A percentile compares a stretch with the other conserved stretches of the same genome.
Conservation (phyloP, 805 yeast species). For the Wickerhamomyces rabaulensis region DNA sequence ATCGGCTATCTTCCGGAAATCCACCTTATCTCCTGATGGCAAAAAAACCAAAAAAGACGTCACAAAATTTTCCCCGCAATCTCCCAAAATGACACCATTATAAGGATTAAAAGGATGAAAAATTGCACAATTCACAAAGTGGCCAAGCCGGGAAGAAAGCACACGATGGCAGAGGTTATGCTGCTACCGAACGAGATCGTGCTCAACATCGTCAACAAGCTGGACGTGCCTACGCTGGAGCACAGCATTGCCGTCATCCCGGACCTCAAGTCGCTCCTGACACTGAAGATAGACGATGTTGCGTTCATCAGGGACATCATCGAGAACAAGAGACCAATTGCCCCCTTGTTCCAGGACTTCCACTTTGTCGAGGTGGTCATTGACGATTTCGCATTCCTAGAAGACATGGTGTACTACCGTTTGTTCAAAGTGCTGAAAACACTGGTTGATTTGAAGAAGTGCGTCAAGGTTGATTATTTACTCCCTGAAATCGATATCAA, state of each 20-base stretch:
- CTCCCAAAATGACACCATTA: too few species aligned
- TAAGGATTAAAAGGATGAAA: too few species aligned
- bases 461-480: conserved; percentile 9
- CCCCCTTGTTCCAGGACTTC: conserved; percentile 8
- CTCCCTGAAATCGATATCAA: conserved; percentile 13
- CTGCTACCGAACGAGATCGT: conserved; percentile 7
- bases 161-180: conserved; percentile 1
- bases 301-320: conserved; percentile 9
- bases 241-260: conserved; percentile 9
- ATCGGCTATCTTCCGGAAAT: too few species aligned
- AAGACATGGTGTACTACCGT: conserved; percentile 4
- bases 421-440: conserved; percentile 3
- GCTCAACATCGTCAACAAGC: conserved; percentile 3
- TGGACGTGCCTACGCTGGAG: conserved; percentile 2
- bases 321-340: conserved; percentile 3
- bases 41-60: too few species aligned
- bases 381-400: conserved; percentile 8
- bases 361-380: conserved; percentile 15
- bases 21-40: not conserved
- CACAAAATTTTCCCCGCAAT: not conserved
- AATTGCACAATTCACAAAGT: too few species aligned
- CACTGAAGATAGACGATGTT: conserved; percentile 4
- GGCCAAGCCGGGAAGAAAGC: too few species aligned
- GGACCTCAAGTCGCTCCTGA: conserved; percentile 8
- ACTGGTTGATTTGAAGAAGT: conserved; percentile 6